Base-by-base conservation (phyloP, 352 stramenopile species). In the Bremia lactucae region DNA sequence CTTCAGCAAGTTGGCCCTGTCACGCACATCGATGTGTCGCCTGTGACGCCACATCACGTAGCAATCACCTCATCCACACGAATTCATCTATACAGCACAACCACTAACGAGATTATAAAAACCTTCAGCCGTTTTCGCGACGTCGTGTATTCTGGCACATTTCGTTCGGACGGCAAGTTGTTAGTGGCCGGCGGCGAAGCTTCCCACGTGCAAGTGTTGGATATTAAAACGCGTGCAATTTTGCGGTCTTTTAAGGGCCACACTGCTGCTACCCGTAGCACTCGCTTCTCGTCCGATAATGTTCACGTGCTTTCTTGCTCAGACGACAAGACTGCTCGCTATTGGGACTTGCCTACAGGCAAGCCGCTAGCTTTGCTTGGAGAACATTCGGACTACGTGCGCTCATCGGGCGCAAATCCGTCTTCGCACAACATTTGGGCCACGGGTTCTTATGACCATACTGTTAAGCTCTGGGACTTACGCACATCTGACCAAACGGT, bases 391-490 rank as follows among this genome's bases (percentile, higher is more conserved):
- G 87, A 96, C 58, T 95, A 96, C 47, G 81, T 96, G 24, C 84
- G 87, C 31, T 71, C 62, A 33, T 86, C 68, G 31, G 69, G 65
- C 10, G 66, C 67, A 20, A 87, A 71, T 41, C 76, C 83, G 40
- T 79, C 65, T 42, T 87, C 75, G 29, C 61, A 76, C 45, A 76
- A 84, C 21, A 67, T 94, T 5, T 95, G 82, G 73, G 79, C 78
- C 6, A 92, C 85, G 4, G 85, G 79, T 3, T 94, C 81, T 31
- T 96, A 95, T 62, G 87, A 96, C 59, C 83, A 95, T 77, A 96
- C 81, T 13, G 83, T 95, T 15, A 89, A 91, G 57, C 65, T 96
- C 29, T 97, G 87, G 87, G 87, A 97, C 52, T 50, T 93, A 56
- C 83, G 86, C 23, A 65, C 62, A n/a, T 68, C 77, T n/a, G 66